A percentile compares a stretch with the other conserved stretches of the same genome.
Evolutionary conservation across 2,329 filamentous ascomycete genomes (phyloP).

Genomic region (Magnaporthales sp.): DNA sequence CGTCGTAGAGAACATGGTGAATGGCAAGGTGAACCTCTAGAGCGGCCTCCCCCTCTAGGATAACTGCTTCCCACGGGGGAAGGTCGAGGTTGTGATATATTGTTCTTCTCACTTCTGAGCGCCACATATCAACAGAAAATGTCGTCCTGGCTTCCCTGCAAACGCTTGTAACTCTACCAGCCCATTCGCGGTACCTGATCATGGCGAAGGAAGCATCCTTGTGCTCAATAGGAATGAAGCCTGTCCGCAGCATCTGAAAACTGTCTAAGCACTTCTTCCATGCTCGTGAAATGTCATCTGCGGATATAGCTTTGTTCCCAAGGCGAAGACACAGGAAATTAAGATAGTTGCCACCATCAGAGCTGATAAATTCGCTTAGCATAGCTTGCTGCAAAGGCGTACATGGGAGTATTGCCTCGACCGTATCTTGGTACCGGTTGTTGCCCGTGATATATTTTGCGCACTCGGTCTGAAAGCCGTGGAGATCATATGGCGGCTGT

Average conservation of each 20-base stretch:
- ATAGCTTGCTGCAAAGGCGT: slow-evolving; percentile 75
- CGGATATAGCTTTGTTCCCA: slow-evolving; percentile 13
- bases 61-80: slow-evolving; percentile 54
- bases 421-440: slow-evolving; percentile 6
- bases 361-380: slow-evolving; percentile 63
- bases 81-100: slow-evolving; percentile 36
- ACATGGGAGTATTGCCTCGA: slow-evolving; percentile 63
- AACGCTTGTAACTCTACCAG: slow-evolving; percentile 9
- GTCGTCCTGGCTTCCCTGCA: slow-evolving; percentile 4
- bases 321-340: slow-evolving; percentile 58
- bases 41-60: slow-evolving; percentile 26
- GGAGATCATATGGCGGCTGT: slow-evolving; percentile 26
- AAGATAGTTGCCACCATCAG: slow-evolving; percentile 61
- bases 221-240: slow-evolving; percentile 58
- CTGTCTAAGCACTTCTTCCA: slow-evolving; percentile 46
- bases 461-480: slow-evolving; percentile 22
- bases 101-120: slow-evolving; percentile 17
- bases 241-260: slow-evolving; percentile 69
- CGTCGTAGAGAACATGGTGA: slow-evolving; percentile 84
- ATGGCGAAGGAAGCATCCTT: slow-evolving; percentile 60
- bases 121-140: slow-evolving; percentile 29
- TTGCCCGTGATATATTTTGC: neutral
- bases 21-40: slow-evolving; percentile 39
- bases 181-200: slow-evolving; percentile 29
- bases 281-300: slow-evolving; percentile 37